Evolutionary conservation across 2,329 filamentous ascomycete genomes (phyloP).

Genomic region (Macrophomina tecta): DNA sequence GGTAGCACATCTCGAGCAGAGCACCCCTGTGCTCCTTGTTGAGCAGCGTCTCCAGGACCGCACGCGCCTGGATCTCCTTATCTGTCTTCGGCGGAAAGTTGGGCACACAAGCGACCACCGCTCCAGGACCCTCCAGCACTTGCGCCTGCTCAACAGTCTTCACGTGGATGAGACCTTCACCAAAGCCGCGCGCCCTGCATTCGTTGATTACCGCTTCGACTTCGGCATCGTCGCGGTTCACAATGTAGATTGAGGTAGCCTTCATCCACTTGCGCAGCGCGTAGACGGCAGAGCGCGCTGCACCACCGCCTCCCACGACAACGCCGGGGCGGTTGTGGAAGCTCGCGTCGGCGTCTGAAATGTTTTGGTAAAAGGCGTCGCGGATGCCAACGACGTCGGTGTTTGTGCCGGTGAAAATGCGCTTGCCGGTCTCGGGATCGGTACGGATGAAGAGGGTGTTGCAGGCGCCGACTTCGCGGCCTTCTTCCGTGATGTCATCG

Average conservation of each 20-base stretch:
- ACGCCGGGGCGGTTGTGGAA: slow-evolving; percentile 70
- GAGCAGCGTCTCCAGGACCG: slow-evolving; percentile 60
- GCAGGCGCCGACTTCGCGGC: slow-evolving; percentile 74
- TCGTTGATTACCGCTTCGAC: slow-evolving; percentile 71
- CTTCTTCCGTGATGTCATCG: slow-evolving; percentile 75
- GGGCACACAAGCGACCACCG: slow-evolving; percentile 76
- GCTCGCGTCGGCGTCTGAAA: slow-evolving; percentile 50
- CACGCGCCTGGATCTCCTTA: slow-evolving; percentile 66
- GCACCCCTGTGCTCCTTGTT: slow-evolving; percentile 64
- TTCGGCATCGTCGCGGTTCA: slow-evolving; percentile 74
- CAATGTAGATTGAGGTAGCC: slow-evolving; percentile 73
- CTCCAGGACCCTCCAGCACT: slow-evolving; percentile 64
- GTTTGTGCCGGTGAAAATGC: slow-evolving; percentile 73
- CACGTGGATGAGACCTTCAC: slow-evolving; percentile 67
- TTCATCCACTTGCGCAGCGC: slow-evolving; percentile 73
- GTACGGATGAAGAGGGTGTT: slow-evolving; percentile 76
- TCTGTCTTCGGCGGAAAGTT: slow-evolving; percentile 73
- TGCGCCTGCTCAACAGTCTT: slow-evolving; percentile 65
- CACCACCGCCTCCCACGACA: slow-evolving; percentile 79
- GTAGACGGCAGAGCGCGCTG: slow-evolving; percentile 78
- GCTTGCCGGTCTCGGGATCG: slow-evolving; percentile 52
- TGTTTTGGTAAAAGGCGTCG: slow-evolving; percentile 66
- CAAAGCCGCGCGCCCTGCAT: slow-evolving; percentile 65
- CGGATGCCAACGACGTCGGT: slow-evolving; percentile 81
- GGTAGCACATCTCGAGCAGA: slow-evolving; percentile 84